Evolutionary conservation across 495 filamentous ascomycete species (phyloP).

Genomic region (Neurospora tetraspora): DNA sequence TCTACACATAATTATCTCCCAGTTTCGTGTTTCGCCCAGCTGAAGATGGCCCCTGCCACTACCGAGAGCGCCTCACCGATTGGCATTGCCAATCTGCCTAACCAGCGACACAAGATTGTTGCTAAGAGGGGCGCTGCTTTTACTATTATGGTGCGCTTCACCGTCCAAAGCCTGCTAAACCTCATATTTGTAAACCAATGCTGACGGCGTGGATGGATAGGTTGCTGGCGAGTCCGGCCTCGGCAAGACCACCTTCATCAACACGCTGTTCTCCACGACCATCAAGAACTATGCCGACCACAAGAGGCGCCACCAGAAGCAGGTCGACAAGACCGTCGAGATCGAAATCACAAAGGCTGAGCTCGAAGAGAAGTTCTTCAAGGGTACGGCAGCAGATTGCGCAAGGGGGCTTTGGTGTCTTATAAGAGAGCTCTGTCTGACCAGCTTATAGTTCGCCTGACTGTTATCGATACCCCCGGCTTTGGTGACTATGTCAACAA

Average conservation of each 20-base stretch:
- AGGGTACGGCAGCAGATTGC: slow-evolving; percentile 51
- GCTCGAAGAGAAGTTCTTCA: slow-evolving; percentile 99
- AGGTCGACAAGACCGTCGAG: slow-evolving; percentile 98
- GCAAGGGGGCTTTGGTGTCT: background rate
- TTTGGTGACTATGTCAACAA: slow-evolving; percentile 99
- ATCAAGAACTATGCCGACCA: slow-evolving; percentile 99
- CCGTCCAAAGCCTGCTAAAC: background rate
- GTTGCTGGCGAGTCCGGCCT: slow-evolving; percentile 97
- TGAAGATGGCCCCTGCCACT: slow-evolving; percentile 63
- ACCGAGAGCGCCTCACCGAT: slow-evolving; percentile 85
- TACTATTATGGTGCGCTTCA: slow-evolving; percentile 80
- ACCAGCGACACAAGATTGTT: slow-evolving; percentile 99
- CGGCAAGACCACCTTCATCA: slow-evolving; percentile 99
- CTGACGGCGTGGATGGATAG: slow-evolving; percentile 38
- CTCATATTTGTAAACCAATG: background rate
- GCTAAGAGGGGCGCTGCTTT: slow-evolving; percentile 98
- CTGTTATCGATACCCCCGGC: slow-evolving; percentile 96
- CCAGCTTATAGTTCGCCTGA: slow-evolving; percentile 68
- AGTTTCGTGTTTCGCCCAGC: slow-evolving; percentile 6
- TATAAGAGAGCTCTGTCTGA: slow-evolving; percentile 8
- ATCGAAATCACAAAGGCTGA: slow-evolving; percentile 99
- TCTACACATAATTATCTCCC: slow-evolving; percentile 4
- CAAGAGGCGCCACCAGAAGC: slow-evolving; percentile 95
- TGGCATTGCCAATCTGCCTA: slow-evolving; percentile 99
- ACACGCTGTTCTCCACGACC: slow-evolving; percentile 98